Percentiles rank a stretch among this genome's conserved stretches.
phyloP scores from a whole-genome alignment of 306 rosid species.

The Astragalus glycyphyllos region DNA sequence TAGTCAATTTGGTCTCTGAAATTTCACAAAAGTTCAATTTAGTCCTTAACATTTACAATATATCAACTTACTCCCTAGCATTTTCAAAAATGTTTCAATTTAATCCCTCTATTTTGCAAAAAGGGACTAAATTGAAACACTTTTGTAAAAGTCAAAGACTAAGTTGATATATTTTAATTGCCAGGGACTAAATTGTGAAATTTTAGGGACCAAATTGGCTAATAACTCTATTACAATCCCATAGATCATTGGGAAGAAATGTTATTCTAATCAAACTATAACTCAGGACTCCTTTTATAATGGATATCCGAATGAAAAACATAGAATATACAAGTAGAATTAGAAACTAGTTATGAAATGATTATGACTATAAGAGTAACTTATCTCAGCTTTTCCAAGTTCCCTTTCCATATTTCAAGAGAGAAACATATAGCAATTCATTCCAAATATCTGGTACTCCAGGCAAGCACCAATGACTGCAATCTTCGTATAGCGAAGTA shows the following conservation, averaged over 20 bases:
- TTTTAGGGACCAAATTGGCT: too few relatives aligned
- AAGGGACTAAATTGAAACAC: too few relatives aligned
- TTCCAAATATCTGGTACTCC: constrained; percentile 73
- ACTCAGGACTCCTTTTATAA: constrained; percentile 6
- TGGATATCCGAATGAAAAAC: constrained; percentile 3
- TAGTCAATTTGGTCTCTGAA: too few relatives aligned
- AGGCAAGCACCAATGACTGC: constrained; percentile 78
- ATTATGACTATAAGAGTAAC: neutral
- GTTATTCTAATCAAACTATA: constrained; percentile 32
- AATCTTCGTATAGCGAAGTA: constrained; percentile 54
- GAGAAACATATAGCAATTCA: constrained; percentile 51
- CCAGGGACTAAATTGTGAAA: too few relatives aligned
- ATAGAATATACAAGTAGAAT: constrained; percentile 35
- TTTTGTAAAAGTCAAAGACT: too few relatives aligned
- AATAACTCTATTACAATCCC: constrained; percentile 1
- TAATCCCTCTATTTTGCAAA: too few relatives aligned
- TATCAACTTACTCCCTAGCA: too few relatives aligned
- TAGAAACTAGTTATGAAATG: neutral
- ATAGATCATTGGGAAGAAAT: constrained; percentile 6
- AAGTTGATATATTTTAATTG: too few relatives aligned
- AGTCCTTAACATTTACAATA: too few relatives aligned
- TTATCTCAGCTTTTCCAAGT: constrained; percentile 45
- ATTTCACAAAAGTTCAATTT: too few relatives aligned
- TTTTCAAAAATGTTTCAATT: too few relatives aligned
- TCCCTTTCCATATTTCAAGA: constrained; percentile 49